Conservation (phyloP, 768 basidiomycete species). For the Russula griseocarnosa region DNA sequence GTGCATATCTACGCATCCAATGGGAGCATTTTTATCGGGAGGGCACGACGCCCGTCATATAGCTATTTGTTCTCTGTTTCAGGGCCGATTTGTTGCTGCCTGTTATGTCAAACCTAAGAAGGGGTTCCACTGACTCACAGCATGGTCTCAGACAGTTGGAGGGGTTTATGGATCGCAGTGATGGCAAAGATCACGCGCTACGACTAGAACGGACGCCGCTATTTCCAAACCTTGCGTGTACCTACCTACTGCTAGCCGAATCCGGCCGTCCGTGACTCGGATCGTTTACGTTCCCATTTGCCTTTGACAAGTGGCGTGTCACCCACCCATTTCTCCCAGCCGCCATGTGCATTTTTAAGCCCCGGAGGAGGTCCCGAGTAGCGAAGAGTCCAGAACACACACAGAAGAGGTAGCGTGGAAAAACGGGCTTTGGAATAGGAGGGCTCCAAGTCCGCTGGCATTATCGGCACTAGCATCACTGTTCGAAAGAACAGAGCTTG, state of each 20-base stretch:
- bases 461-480: conserved; percentile 16
- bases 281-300: conserved; percentile 24
- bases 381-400: conserved; percentile 20
- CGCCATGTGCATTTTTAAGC: conserved; percentile 19
- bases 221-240: conserved; percentile 22
- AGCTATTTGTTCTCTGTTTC: conserved; percentile 14
- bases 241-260: conserved; percentile 24
- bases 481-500: conserved; percentile 15
- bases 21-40: conserved; percentile 12
- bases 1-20: conserved; percentile 14
- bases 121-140: conserved; percentile 16
- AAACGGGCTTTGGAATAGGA: conserved; percentile 22
- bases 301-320: conserved; percentile 23
- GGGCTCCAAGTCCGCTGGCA: conserved; percentile 24
- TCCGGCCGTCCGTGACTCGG: conserved; percentile 25
- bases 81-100: conserved; percentile 22
- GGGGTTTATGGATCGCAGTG: conserved; percentile 16
- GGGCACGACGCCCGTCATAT: conserved; percentile 15
- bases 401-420: conserved; percentile 5
- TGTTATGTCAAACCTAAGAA: conserved; percentile 26
- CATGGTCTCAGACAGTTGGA: conserved; percentile 19
- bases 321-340: not conserved
- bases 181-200: conserved; percentile 24
- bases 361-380: conserved; percentile 21
- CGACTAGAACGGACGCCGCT: conserved; percentile 25